Conservation (phyloP, 2,329 filamentous ascomycete genomes). For the Hypocreales sp. region DNA sequence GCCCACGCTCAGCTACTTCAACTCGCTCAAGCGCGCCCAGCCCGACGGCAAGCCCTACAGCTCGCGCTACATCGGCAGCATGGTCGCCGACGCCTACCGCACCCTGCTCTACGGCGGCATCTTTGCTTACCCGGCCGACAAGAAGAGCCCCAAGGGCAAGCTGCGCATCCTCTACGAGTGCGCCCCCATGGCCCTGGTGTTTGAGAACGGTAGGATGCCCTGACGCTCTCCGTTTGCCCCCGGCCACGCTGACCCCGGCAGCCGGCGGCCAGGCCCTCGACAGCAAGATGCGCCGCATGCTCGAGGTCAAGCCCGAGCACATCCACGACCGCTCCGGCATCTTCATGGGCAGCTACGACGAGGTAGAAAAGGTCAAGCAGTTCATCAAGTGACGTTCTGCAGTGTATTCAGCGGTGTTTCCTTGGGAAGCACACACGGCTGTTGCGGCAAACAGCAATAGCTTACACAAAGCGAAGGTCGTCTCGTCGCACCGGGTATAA, state of each 20-base stretch:
- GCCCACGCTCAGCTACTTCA: slow-evolving; percentile 72
- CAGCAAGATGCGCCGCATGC: slow-evolving; percentile 80
- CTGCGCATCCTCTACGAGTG: slow-evolving; percentile 95
- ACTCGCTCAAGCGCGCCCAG: slow-evolving; percentile 70
- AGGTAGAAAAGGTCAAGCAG: slow-evolving; percentile 88
- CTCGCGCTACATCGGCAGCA: slow-evolving; percentile 87
- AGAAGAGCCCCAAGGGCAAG: slow-evolving; percentile 98
- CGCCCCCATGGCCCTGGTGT: slow-evolving; percentile 96
- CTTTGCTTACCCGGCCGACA: slow-evolving; percentile 94
- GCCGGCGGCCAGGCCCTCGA: slow-evolving; percentile 87
- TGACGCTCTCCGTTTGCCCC: not conserved
- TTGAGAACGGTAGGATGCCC: slow-evolving; percentile 75
- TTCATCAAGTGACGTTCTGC: slow-evolving; percentile 59
- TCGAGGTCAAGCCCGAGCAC: slow-evolving; percentile 74
- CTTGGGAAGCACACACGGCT: slow-evolving; percentile 8
- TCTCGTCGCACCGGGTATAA: too few species aligned
- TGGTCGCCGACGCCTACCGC: slow-evolving; percentile 97
- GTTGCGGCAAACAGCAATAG: too few species aligned
- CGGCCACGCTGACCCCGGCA: slow-evolving; percentile 19
- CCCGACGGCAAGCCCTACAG: slow-evolving; percentile 78
- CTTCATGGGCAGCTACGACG: slow-evolving; percentile 87
- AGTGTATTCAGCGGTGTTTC: too few species aligned
- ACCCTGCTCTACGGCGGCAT: slow-evolving; percentile 91
- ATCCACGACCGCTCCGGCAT: slow-evolving; percentile 96
- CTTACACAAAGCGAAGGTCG: too few species aligned